Conservation (phyloP, 139 green algal genomes). For the Deuterostichococcus epilithicus region DNA sequence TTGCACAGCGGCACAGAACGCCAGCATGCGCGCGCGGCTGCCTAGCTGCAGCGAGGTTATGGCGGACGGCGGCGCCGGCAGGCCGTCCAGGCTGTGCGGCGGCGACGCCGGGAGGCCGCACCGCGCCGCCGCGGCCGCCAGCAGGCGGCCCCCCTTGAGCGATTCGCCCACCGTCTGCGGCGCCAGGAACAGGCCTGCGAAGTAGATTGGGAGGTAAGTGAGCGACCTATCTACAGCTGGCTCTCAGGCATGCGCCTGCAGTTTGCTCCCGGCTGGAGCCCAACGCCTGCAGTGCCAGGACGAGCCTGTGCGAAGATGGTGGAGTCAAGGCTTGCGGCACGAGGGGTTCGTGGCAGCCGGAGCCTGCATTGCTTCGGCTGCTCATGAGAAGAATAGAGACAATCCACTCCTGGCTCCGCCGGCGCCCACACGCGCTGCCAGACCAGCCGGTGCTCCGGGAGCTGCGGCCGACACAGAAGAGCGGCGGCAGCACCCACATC, state of each 20-base stretch:
- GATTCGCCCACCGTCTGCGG: constrained; percentile 89
- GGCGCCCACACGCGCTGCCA: no score
- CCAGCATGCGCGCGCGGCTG: constrained; percentile 58
- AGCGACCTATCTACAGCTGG: no score
- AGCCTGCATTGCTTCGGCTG: no score
- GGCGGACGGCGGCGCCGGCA: constrained; percentile 54
- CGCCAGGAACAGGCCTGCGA: constrained; percentile 72
- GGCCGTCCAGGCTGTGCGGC: not conserved
- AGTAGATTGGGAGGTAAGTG: not conserved
- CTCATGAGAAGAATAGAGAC: no score
- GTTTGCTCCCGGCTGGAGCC: no score
- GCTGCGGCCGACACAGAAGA: no score
- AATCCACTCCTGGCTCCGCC: no score
- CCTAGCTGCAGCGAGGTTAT: constrained; percentile 86
- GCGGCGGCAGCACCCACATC: no score
- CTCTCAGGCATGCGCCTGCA: no score
- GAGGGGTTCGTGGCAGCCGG: no score
- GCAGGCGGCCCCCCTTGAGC: constrained; percentile 85
- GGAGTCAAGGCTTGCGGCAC: no score
- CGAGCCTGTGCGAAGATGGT: not conserved
- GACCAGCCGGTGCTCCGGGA: no score
- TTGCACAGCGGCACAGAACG: constrained; percentile 87
- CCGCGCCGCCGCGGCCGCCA: constrained; percentile 70
- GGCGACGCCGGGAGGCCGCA: constrained; percentile 36
- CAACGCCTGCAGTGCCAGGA: not conserved